Base-by-base conservation (phyloP, 768 basidiomycete genomes). In the Paxillus ammoniavirescens region DNA sequence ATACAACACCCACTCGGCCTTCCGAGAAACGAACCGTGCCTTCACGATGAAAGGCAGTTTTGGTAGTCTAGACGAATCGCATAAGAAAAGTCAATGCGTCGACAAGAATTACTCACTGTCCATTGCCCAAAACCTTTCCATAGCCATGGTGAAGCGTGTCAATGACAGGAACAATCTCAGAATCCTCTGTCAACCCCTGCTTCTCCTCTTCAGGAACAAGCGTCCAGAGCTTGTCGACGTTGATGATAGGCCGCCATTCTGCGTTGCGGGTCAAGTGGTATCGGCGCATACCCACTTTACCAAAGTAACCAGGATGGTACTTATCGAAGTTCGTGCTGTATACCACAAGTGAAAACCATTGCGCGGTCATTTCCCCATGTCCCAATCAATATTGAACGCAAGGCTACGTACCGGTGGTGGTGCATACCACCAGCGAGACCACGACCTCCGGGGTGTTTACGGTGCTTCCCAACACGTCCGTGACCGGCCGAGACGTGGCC, bases 231-330 rank as follows among this genome's bases (percentile, higher is more conserved):
- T 95, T 95, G 83, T 98, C 97, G 73, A 98, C 86, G 79, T 99
- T 99, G 87, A 99, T 91, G 71, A 88, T 89, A 17, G 96, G 94
- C 59, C 89, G 84, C 94, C 93, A 97, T 75, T 85, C 80, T 63
- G 81, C 74, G 75, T 97, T 97, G 75, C 87, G 87, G 52, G 91
- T 93, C 59, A 93, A 76, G 74, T 99, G 97, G 91, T 89, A 99
- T 75, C 88, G 87, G 72, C 97, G 87, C 96, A 99, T 99, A 92
- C 97, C 97, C 73, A 96, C 93, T 79, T 98, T 98, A 82, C 95
- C 95, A 74, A 96, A 98, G 93, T 98, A 98, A 91, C 95, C 95
- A 74, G 94, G 94, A 78, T 98, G 95, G 89, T 93, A 98, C 79
- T 96, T 96, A 77, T 96, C 94, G 70, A 96, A 91, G 81, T 98